Evolutionary conservation across 345 rosid genomes (phyloP), one percentile per base, ranked within the genome.

Genomic region (Dimocarpus longan): DNA sequence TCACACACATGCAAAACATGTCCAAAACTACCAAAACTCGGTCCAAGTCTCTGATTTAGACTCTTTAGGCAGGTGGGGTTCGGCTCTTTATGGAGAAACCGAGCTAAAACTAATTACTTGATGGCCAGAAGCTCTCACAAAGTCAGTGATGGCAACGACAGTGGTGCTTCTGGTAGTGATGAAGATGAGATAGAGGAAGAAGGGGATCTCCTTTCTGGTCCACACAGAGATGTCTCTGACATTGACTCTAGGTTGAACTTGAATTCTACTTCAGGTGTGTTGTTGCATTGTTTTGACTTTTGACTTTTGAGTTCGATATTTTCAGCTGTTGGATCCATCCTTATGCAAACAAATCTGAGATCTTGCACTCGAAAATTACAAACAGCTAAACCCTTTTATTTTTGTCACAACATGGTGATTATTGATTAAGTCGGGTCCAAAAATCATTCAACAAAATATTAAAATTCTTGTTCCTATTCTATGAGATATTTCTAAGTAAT

Each of bases 221-320:
- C 85, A 0, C 89, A 93, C 76, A 88, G 75, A 68, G 96, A 95
- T 82, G 90, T 50, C 10, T 86, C 94, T 70, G 93, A 90, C 67
- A 78, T 91, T 56, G 83, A 87, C 62, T 79, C 91, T 68, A 92
- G 93, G 16, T 92, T 91, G 70, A 84, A 90, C 71, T 84, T 91
- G 79, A 44, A 57, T 86, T 86, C 89, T 76, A 86, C 39, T 3
- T 73, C 92, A 71, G 37, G 37, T 32, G 2, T 2, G 37, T 32
- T 32, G 37, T 32, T 32, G 37, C 37, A 32, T 32, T 32, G 37
- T 32, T 32, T 32, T 32, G 37, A 32, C 37, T 32, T 32, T 3
- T 32, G 37, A 32, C 37, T 32, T 32, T 32, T 32, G 37, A 32
- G 37, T 32, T 32, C 37, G 37, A 32, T 32, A 32, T 32, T 32